Evolutionary conservation across 208 protist genomes (phyloP).

Genomic region (Jaenimonas drosophilae): DNA sequence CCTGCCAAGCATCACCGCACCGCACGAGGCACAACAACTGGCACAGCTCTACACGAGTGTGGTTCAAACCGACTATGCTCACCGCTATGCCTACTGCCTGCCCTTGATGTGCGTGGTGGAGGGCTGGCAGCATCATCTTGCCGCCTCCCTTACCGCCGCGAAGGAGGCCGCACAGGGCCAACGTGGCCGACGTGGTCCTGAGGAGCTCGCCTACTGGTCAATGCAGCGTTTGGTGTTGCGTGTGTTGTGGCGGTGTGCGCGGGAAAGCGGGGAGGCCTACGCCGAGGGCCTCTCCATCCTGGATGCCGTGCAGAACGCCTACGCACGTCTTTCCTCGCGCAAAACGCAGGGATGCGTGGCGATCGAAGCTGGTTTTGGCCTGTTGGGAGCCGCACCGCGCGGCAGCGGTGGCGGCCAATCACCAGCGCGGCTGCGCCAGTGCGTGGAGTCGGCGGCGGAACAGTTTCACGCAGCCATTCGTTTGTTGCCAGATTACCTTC

Average conservation of each 20-base stretch:
- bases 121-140: slow-evolving; percentile 47
- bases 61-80: slow-evolving; percentile 23
- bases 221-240: slow-evolving; percentile 33
- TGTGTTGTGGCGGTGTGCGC: slow-evolving; percentile 38
- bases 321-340: slow-evolving; percentile 32
- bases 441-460: slow-evolving; percentile 46
- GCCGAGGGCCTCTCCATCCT: slow-evolving; percentile 32
- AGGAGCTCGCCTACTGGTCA: slow-evolving; percentile 28
- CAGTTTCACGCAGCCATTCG: slow-evolving; percentile 59
- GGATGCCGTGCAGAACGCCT: slow-evolving; percentile 21
- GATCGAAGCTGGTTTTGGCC: slow-evolving; percentile 66
- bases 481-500: slow-evolving; percentile 51
- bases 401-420: slow-evolving; percentile 4
- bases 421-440: slow-evolving; percentile 22
- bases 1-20: slow-evolving; percentile 40
- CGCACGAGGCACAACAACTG: slow-evolving; percentile 23
- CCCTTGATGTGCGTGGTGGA: slow-evolving; percentile 56
- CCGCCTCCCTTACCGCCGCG: slow-evolving; percentile 33
- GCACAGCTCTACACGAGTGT: slow-evolving; percentile 29
- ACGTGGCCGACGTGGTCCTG: slow-evolving; percentile 10
- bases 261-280: slow-evolving; percentile 23
- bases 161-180: slow-evolving; percentile 27
- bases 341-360: slow-evolving; percentile 55
- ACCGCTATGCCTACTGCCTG: slow-evolving; percentile 68
- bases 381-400: slow-evolving; percentile 22